A percentile compares a stretch with the other conserved stretches of the same genome.
These are phyloP conservation scores for Trichosporon asahii DNA, from an alignment of 1,284 basidiomycete genomes.

Conservation along the genomic window DNA sequence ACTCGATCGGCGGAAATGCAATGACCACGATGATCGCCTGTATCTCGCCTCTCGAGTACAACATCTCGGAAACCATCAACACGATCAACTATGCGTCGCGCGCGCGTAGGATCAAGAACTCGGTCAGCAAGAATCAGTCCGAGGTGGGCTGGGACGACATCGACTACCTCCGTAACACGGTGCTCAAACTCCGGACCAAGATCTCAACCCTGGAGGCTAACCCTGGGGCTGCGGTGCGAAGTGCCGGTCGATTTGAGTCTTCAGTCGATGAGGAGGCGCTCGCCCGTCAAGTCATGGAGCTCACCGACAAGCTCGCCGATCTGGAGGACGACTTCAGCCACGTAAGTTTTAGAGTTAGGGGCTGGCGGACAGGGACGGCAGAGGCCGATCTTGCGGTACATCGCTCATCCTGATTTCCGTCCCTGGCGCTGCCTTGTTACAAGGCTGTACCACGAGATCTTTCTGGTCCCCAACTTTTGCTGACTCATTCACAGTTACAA, in stretches of 20 bases:
- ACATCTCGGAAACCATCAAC: slow-evolving; percentile 89
- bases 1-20: slow-evolving; percentile 96
- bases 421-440: not conserved
- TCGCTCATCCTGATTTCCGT: not conserved
- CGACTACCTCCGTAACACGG: slow-evolving; percentile 86
- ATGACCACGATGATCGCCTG: slow-evolving; percentile 99
- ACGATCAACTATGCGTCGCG: slow-evolving; percentile 98
- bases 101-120: slow-evolving; percentile 95
- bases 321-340: slow-evolving; percentile 49
- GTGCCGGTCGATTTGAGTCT: slow-evolving; percentile 33
- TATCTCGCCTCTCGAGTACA: slow-evolving; percentile 88
- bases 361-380: not conserved
- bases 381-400: not conserved
- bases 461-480: not conserved
- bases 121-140: slow-evolving; percentile 83
- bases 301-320: slow-evolving; percentile 29
- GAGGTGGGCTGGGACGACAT: slow-evolving; percentile 99
- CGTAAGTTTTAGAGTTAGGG: slow-evolving; percentile 27
- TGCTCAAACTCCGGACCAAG: slow-evolving; percentile 65
- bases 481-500: slow-evolving; percentile 32
- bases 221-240: slow-evolving; percentile 15
- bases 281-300: slow-evolving; percentile 49
- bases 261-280: slow-evolving; percentile 69
- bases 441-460: not conserved
- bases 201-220: slow-evolving; percentile 66